A percentile compares a stretch with the other conserved stretches of the same genome.
Conservation (phyloP, 139 green algal genomes). For the Edaphochlamys debaryana region DNA sequence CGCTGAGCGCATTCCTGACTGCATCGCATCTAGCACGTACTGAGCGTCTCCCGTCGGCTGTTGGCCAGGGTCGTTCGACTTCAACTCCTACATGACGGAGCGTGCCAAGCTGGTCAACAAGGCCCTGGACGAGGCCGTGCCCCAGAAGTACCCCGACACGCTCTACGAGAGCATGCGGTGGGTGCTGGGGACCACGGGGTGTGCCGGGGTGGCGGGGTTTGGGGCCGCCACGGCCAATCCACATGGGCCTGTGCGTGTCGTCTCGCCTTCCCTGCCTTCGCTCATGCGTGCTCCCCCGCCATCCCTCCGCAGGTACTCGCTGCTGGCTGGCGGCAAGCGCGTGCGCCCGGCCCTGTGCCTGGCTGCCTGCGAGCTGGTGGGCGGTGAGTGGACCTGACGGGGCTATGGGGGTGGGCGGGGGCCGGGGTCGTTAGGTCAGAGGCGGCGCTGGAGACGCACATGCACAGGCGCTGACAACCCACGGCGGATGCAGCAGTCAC, state of each 20-base stretch:
- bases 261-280: no score
- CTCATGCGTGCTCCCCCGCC: no score
- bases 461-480: no score
- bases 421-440: no score
- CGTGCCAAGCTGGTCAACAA: conserved; percentile 80
- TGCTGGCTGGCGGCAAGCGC: conserved; percentile 96
- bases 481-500: no score
- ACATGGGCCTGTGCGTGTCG: no score
- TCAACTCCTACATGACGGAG: conserved; percentile 84
- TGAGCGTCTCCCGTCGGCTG: no score
- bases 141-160: conserved; percentile 88
- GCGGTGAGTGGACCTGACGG: conserved; percentile 79
- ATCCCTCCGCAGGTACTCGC: conserved; percentile 84
- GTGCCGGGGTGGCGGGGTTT: neutral
- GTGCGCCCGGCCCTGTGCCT: conserved; percentile 94
- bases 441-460: no score
- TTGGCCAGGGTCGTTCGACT: conserved; percentile 80
- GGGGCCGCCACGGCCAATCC: no score
- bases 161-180: conserved; percentile 94
- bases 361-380: conserved; percentile 95
- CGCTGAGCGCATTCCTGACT: no score
- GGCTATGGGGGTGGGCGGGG: no score
- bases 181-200: neutral
- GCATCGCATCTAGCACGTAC: no score
- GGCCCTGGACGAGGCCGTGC: conserved; percentile 84